Conservation (phyloP, 1,284 basidiomycete species). For the Exsudoporus floridanus region DNA sequence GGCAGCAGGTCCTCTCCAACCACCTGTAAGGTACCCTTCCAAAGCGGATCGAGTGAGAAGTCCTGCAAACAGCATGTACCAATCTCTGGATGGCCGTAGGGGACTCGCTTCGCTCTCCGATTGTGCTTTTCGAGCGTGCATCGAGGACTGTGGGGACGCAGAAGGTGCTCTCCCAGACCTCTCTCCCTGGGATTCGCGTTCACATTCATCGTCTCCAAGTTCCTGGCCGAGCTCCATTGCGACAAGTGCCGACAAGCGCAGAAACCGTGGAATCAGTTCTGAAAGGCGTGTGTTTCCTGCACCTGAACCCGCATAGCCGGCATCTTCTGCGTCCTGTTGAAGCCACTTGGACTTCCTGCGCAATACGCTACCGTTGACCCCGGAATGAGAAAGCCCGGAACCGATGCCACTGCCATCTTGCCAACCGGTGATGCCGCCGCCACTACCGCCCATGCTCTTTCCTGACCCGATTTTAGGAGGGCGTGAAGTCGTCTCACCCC, state of each 20-base stretch:
- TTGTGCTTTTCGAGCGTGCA: conserved; percentile 22
- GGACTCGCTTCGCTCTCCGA: conserved; percentile 47
- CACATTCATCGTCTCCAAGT: conserved; percentile 45
- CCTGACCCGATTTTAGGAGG: conserved; percentile 21
- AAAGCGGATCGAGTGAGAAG: conserved; percentile 75
- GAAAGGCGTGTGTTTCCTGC: conserved; percentile 63
- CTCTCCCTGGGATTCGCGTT: conserved; percentile 22
- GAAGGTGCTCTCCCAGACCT: conserved; percentile 13
- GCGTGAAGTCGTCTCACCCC: conserved; percentile 30
- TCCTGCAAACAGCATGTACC: conserved; percentile 77
- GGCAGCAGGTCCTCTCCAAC: conserved; percentile 70
- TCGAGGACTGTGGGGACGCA: conserved; percentile 13
- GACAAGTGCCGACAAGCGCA: conserved; percentile 71
- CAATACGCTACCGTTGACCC: conserved; percentile 52
- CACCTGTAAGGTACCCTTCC: conserved; percentile 77
- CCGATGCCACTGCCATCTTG: conserved; percentile 70
- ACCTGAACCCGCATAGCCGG: conserved; percentile 33
- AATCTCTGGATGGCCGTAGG: conserved; percentile 65
- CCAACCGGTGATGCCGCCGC: conserved; percentile 64
- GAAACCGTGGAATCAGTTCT: conserved; percentile 68
- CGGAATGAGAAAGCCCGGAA: conserved; percentile 58
- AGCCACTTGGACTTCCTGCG: conserved; percentile 45
- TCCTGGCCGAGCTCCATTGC: conserved; percentile 71
- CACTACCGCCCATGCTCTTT: conserved; percentile 39
- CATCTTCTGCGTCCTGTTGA: conserved; percentile 29